phyloP scores from a whole-genome alignment of 2,329 filamentous ascomycete genomes.

The Sporothrix inflata region DNA sequence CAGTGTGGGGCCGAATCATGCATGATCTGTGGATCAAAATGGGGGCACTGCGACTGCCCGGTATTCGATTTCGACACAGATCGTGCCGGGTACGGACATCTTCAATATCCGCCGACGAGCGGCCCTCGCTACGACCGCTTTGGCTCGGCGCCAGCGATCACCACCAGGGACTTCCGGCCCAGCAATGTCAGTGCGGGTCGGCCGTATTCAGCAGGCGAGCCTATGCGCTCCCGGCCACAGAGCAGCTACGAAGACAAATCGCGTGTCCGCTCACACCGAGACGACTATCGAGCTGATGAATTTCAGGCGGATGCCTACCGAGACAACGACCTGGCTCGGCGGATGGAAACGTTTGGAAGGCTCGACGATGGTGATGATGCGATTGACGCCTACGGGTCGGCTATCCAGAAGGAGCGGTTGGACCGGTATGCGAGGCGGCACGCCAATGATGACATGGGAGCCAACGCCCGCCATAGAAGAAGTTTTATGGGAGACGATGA shows the following conservation, averaged over 20 bases:
- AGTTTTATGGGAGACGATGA: constrained; percentile 66
- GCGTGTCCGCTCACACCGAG: constrained; percentile 42
- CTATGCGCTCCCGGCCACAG: constrained; percentile 38
- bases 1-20: constrained; percentile 85
- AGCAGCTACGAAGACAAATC: constrained; percentile 53
- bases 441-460: constrained; percentile 33
- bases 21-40: constrained; percentile 79
- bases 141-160: constrained; percentile 39
- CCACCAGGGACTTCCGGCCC: constrained; percentile 40
- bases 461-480: constrained; percentile 40
- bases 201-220: constrained; percentile 28
- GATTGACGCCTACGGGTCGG: neutral
- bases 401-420: neutral
- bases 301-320: constrained; percentile 39
- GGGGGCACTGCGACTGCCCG: constrained; percentile 82
- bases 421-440: constrained; percentile 39
- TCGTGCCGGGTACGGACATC: constrained; percentile 55
- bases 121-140: constrained; percentile 43
- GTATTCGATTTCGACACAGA: constrained; percentile 71
- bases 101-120: constrained; percentile 42
- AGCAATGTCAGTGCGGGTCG: constrained; percentile 25
- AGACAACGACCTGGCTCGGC: constrained; percentile 44
- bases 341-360: constrained; percentile 43
- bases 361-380: constrained; percentile 40
- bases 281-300: neutral